Conservation (phyloP, 2,329 filamentous ascomycete species). For the Byssothecium circinans region DNA sequence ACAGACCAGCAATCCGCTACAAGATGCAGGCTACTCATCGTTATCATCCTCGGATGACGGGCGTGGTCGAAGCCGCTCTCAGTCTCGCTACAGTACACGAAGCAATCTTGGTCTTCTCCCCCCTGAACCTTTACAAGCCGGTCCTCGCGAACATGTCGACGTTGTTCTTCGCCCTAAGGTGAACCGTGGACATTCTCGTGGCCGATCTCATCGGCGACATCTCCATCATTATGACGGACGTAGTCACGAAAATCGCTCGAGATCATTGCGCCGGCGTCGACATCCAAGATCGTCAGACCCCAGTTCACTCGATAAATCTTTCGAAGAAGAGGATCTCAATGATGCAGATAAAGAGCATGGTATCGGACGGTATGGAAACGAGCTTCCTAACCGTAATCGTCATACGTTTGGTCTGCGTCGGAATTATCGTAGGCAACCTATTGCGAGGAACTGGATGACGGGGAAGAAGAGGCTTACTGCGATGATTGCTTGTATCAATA, state of each 20-base stretch:
- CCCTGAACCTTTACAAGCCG: conserved; percentile 21
- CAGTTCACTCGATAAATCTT: conserved; percentile 18
- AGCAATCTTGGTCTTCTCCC: conserved; percentile 28
- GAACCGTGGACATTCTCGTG: conserved; percentile 27
- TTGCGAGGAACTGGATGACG: conserved; percentile 72
- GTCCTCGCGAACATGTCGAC: conserved; percentile 33
- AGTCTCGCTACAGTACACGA: conserved; percentile 16
- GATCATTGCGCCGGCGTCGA: conserved; percentile 7
- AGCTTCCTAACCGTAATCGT: conserved; percentile 25
- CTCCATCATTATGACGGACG: conserved; percentile 14
- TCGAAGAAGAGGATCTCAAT: conserved; percentile 20
- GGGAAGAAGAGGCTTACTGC: conserved; percentile 70
- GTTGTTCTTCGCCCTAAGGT: conserved; percentile 28
- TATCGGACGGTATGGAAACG: conserved; percentile 17
- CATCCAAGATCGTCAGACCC: conserved; percentile 13
- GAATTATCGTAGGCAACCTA: conserved; percentile 61
- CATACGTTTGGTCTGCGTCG: conserved; percentile 47
- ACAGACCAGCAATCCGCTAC: conserved; percentile 1
- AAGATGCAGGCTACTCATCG: conserved; percentile 10
- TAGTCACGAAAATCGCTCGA: conserved; percentile 12
- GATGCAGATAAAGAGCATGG: conserved; percentile 8
- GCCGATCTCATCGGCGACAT: conserved; percentile 20
- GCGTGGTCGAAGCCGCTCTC: conserved; percentile 3
- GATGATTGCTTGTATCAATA: conserved; percentile 70
- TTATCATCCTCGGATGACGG: conserved; percentile 14